Evolutionary conservation across 192 early-diverging fungal genomes (phyloP).

Genomic region (Rhizophlyctis rosea): DNA sequence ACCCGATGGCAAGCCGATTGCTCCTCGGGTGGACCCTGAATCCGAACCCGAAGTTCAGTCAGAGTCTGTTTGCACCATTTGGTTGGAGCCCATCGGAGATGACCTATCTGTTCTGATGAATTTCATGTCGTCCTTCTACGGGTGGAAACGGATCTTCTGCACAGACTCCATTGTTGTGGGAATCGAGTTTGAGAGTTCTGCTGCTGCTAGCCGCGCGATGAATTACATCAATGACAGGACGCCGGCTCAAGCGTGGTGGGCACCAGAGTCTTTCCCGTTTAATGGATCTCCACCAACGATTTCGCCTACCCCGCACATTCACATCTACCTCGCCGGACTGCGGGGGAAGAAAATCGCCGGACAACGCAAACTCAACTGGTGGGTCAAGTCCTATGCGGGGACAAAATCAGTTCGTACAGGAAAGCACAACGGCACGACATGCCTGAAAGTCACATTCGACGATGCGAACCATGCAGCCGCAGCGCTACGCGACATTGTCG

Average conservation of each 20-base stretch:
- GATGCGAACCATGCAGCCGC: not conserved
- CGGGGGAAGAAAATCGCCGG: too few species aligned
- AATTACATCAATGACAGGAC: not conserved
- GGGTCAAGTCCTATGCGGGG: too few species aligned
- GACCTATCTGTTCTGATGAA: slow-evolving; percentile 13
- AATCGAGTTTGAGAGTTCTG: not conserved
- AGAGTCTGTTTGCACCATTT: not conserved
- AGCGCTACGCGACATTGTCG: not conserved
- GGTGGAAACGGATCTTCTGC: slow-evolving; percentile 5
- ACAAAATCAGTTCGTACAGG: too few species aligned
- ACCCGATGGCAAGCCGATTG: slow-evolving; percentile 5
- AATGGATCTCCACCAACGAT: not conserved
- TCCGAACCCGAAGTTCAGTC: not conserved
- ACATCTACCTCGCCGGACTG: not conserved
- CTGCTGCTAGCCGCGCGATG: not conserved
- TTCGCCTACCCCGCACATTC: not conserved
- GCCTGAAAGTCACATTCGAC: not conserved
- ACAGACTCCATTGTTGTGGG: not conserved
- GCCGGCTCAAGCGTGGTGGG: not conserved
- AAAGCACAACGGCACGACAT: not conserved
- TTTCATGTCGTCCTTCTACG: slow-evolving; percentile 15
- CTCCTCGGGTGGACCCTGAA: not conserved
- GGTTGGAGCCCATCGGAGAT: slow-evolving; percentile 14
- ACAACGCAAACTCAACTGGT: too few species aligned
- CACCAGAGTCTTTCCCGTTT: not conserved